Conservation (phyloP, 768 basidiomycete genomes). For the Macrocybe gigantea region DNA sequence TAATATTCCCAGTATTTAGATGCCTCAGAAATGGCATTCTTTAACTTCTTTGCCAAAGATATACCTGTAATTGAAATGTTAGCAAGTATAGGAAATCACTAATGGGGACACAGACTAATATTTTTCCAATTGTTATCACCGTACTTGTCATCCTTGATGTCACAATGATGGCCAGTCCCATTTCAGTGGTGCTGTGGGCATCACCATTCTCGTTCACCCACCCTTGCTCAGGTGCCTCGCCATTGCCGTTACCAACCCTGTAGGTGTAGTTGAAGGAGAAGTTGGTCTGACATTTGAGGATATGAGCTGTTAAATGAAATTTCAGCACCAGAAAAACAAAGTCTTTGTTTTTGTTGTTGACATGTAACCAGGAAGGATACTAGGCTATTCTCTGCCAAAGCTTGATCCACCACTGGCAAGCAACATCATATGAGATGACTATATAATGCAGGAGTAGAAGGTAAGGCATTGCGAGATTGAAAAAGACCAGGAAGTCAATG, state of each 20-base stretch:
- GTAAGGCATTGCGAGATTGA: neutral
- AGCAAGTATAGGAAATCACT: neutral
- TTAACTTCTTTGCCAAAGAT: neutral
- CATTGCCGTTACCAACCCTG: constrained; percentile 2
- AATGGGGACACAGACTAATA: neutral
- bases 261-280: constrained; percentile 8
- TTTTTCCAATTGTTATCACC: constrained; percentile 2
- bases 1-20: neutral
- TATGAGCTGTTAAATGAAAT: neutral
- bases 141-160: neutral
- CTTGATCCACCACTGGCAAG: constrained; percentile 22
- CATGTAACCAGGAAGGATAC: neutral
- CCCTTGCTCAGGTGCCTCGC: constrained; percentile 3
- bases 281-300: constrained; percentile 4
- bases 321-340: neutral
- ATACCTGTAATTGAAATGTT: neutral
- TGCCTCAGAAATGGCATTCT: neutral
- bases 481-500: constrained; percentile 4
- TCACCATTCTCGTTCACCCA: neutral
- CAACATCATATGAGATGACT: constrained; percentile 5
- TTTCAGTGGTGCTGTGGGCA: neutral
- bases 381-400: constrained; percentile 11
- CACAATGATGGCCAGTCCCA: neutral
- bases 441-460: neutral
- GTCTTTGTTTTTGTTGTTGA: neutral